Conservation (phyloP, 306 rosid genomes). For the Comarum palustre region DNA sequence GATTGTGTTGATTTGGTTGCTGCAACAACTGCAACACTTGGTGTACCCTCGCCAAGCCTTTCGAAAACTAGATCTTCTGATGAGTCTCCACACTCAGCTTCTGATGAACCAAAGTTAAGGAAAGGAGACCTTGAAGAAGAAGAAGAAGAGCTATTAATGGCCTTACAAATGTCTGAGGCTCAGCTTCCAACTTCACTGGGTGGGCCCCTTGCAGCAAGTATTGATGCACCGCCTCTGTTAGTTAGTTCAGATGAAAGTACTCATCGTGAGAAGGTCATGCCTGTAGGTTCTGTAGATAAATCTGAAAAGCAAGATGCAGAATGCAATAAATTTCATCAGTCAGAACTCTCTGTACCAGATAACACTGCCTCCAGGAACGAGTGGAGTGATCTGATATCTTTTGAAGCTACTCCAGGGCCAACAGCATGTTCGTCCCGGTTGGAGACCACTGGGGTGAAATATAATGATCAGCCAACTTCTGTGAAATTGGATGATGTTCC, state of each 20-base stretch:
- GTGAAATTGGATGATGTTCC: slow-evolving; percentile 39
- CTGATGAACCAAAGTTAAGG: slow-evolving; percentile 42
- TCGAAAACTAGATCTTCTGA: slow-evolving; percentile 74
- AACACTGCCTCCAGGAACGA: slow-evolving; percentile 38
- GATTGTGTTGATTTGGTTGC: slow-evolving; percentile 94
- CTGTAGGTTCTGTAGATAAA: slow-evolving; percentile 42
- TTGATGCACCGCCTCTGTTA: slow-evolving; percentile 29
- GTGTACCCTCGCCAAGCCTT: slow-evolving; percentile 93
- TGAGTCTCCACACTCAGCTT: slow-evolving; percentile 60
- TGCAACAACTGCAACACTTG: slow-evolving; percentile 94
- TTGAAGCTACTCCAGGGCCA: slow-evolving; percentile 33
- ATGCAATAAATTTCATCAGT: slow-evolving; percentile 32
- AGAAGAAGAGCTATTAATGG: slow-evolving; percentile 73
- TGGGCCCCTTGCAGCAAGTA: slow-evolving; percentile 36
- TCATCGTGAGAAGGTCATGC: slow-evolving; percentile 24
- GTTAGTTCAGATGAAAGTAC: slow-evolving; percentile 36
- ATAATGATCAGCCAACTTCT: slow-evolving; percentile 34
- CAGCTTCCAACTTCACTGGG: slow-evolving; percentile 34
- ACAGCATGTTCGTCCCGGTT: slow-evolving; percentile 27
- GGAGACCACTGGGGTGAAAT: slow-evolving; percentile 32
- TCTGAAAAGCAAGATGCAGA: slow-evolving; percentile 36
- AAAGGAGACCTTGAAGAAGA: slow-evolving; percentile 97
- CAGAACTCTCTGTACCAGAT: slow-evolving; percentile 40
- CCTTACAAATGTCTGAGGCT: slow-evolving; percentile 60
- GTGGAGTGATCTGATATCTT: slow-evolving; percentile 33